phyloP scores from a whole-genome alignment of 176 grass and related monocot species.

The Lolium rigidum region DNA sequence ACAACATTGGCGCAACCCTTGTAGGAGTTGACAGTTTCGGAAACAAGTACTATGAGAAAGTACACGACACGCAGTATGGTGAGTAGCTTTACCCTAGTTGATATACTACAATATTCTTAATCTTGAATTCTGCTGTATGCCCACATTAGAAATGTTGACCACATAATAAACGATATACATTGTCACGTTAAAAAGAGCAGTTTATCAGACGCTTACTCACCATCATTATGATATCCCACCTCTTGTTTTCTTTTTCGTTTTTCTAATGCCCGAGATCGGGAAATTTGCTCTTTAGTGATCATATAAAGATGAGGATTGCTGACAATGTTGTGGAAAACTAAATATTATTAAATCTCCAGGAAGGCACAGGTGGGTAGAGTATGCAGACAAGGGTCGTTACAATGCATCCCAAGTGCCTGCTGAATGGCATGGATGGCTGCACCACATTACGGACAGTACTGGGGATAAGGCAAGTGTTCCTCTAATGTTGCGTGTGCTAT shows the following conservation, averaged over 20 bases:
- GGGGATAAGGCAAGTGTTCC: slow-evolving; percentile 68
- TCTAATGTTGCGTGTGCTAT: not conserved
- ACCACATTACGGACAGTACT: slow-evolving; percentile 80
- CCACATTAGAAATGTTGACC: not conserved
- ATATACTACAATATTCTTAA: not conserved
- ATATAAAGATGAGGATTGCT: slow-evolving; percentile 10
- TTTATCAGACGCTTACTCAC: not conserved
- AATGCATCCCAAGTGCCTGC: slow-evolving; percentile 96
- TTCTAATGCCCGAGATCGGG: not conserved
- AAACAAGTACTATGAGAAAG: slow-evolving; percentile 94
- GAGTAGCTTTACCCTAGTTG: slow-evolving; percentile 1
- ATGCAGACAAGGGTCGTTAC: slow-evolving; percentile 79
- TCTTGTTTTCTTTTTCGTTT: slow-evolving; percentile 21
- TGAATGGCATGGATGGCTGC: slow-evolving; percentile 98
- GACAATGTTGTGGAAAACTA: slow-evolving; percentile 12
- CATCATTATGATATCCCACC: not conserved
- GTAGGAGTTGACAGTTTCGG: slow-evolving; percentile 91
- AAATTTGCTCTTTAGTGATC: slow-evolving; percentile 15
- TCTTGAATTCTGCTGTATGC: not conserved
- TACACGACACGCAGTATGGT: slow-evolving; percentile 81
- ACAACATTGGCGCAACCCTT: slow-evolving; percentile 85
- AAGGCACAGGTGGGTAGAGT: slow-evolving; percentile 93
- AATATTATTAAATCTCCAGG: slow-evolving; percentile 52
- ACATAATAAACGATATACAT: not conserved
- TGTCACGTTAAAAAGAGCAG: not conserved